Evolutionary conservation across 805 yeast genomes (phyloP).

Genomic region (Hanseniaspora mollemarum): DNA sequence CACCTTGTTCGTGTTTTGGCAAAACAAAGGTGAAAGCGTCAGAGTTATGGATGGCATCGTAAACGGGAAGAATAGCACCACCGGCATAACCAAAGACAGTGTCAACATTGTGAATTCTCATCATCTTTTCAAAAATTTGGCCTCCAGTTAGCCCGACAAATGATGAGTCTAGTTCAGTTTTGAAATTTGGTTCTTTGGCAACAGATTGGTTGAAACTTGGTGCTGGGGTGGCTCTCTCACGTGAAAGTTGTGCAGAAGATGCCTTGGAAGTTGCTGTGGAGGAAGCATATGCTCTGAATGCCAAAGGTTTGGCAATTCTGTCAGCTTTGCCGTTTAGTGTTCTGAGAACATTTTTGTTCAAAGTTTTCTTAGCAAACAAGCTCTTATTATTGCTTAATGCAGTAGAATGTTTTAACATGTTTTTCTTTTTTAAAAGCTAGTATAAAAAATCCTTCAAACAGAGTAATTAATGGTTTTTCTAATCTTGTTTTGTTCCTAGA

Average conservation of each 20-base stretch:
- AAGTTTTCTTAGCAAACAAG: background rate
- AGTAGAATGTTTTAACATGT: constrained; percentile 10
- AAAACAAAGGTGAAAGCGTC: constrained; percentile 77
- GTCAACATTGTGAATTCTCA: constrained; percentile 90
- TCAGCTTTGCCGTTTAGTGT: background rate
- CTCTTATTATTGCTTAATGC: background rate
- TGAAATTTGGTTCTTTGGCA: constrained; percentile 16
- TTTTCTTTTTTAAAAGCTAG: background rate
- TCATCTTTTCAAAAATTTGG: constrained; percentile 97
- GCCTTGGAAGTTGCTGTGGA: constrained; percentile 13
- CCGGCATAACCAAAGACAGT: constrained; percentile 97
- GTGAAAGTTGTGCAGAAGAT: background rate
- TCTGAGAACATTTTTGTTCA: background rate
- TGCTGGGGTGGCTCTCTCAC: constrained; percentile 30
- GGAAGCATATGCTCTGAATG: background rate
- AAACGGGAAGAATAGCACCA: constrained; percentile 96
- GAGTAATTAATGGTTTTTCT: too few species aligned
- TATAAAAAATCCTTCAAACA: too few species aligned
- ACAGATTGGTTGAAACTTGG: constrained; percentile 29
- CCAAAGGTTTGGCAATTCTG: background rate
- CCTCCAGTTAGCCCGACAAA: constrained; percentile 97
- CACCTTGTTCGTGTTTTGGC: constrained; percentile 98
- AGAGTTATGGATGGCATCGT: constrained; percentile 90
- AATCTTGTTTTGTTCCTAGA: too few species aligned
- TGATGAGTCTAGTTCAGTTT: constrained; percentile 55